Evolutionary conservation across 176 grass and related monocot genomes (phyloP), one percentile per base, ranked within the genome.

Genomic region (Canna indica): DNA sequence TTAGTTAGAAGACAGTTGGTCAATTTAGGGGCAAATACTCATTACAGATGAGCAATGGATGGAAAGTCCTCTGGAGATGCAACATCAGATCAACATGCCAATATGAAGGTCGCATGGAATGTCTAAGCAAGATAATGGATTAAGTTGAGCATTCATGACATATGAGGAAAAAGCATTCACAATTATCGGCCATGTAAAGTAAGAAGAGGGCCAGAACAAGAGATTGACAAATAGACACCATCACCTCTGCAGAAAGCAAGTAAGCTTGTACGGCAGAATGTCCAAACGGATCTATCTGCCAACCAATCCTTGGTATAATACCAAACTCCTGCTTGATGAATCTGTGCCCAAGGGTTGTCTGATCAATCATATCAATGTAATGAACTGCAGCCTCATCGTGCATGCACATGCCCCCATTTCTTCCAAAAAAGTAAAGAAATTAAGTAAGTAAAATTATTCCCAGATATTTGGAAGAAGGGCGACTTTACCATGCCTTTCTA

Each of bases 321-420:
- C 77, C 84, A 46, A 95, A 95, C 60, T 95, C 82, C 31, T 95
- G 77, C 75, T 90, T 95, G 54, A 95, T 81, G 70, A 81, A 95
- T 69, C 46, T 83, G 56, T 95, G 91, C 6, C 91, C 91, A 22
- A 95, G 84, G 16, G 91, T 95, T 67, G 91, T 95, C 68, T 90
- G 87, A 68, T 95, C 91, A 39, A 95, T 95, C 91, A 95, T 95
- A 88, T 95, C 91, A 64, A 95, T 90, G 72, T 90, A 95, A 78
- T 95, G 91, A 30, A 95, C 91, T 11, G 87, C 35, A 3, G 87
- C 91, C 56, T 95, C 91, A 30, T 95, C 91, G 10, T 95, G 91
- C 91, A 95, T 90, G 82, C 91, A 95, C 91, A 95, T 88, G 58
- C 91, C 91, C 18, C 87, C 91, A 72, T 95, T 95, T 87, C 91